These are phyloP conservation scores for Macrolepiota fuliginosa DNA, from an alignment of 768 basidiomycete genomes.

Conservation along the genomic window DNA sequence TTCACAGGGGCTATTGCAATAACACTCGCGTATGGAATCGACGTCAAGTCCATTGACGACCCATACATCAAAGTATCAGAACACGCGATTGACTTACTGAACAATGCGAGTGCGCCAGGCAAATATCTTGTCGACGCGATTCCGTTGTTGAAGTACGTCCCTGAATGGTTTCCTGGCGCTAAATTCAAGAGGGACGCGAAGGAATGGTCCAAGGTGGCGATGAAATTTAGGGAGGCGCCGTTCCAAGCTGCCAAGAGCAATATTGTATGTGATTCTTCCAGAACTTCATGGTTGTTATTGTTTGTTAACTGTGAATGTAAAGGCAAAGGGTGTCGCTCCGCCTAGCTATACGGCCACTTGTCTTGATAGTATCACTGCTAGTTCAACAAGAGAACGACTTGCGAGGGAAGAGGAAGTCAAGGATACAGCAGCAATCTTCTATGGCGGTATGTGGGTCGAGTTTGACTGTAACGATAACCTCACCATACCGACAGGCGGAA, in stretches of 20 bases:
- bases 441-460: slow-evolving; percentile 2
- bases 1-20: slow-evolving; percentile 37
- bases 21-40: slow-evolving; percentile 41
- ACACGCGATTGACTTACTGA: slow-evolving; percentile 27
- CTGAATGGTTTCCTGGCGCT: slow-evolving; percentile 55
- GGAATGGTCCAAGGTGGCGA: slow-evolving; percentile 34
- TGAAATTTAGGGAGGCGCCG: slow-evolving; percentile 32
- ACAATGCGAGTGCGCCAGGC: slow-evolving; percentile 4
- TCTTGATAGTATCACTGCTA: slow-evolving; percentile 10
- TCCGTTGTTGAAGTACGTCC: slow-evolving; percentile 36
- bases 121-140: slow-evolving; percentile 37
- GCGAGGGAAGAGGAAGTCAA: slow-evolving; percentile 3
- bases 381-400: background rate
- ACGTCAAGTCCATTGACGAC: slow-evolving; percentile 34
- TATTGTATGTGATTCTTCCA: slow-evolving; percentile 14
- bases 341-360: slow-evolving; percentile 1
- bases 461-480: background rate
- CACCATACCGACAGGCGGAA: slow-evolving; percentile 21
- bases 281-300: background rate
- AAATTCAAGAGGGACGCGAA: slow-evolving; percentile 48
- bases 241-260: slow-evolving; percentile 21
- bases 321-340: background rate
- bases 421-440: slow-evolving; percentile 14
- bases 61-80: slow-evolving; percentile 39
- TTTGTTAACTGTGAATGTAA: background rate